A percentile compares a stretch with the other conserved stretches of the same genome.
phyloP scores from a whole-genome alignment of 805 yeast species.

The Lipomyces chichibuensis region DNA sequence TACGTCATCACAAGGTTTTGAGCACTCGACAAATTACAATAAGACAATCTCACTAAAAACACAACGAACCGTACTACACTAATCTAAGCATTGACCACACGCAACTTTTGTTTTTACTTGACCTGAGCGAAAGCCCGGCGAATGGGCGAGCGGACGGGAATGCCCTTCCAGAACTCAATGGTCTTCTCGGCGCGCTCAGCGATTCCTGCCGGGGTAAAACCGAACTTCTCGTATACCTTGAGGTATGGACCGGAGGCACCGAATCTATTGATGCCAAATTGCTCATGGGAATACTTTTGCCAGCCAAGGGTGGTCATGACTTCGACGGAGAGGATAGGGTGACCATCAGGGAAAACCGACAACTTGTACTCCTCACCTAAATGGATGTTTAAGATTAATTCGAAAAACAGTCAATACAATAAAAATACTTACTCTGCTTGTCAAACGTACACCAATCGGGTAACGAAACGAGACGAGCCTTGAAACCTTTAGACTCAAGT shows the following conservation, averaged over 20 bases:
- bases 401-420: slow-evolving; percentile 39
- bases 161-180: slow-evolving; percentile 79
- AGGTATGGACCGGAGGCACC: slow-evolving; percentile 94
- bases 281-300: slow-evolving; percentile 94
- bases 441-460: slow-evolving; percentile 94
- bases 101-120: slow-evolving; percentile 2
- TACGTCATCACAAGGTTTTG: neutral
- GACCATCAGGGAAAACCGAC: slow-evolving; percentile 90
- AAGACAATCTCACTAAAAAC: neutral
- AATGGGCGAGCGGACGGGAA: slow-evolving; percentile 69
- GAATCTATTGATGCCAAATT: slow-evolving; percentile 91
- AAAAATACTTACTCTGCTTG: slow-evolving; percentile 53
- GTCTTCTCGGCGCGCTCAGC: slow-evolving; percentile 83
- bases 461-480: slow-evolving; percentile 82
- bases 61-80: neutral
- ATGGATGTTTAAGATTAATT: neutral
- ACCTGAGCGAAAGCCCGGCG: slow-evolving; percentile 61
- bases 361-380: slow-evolving; percentile 66
- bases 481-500: slow-evolving; percentile 65
- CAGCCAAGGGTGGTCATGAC: slow-evolving; percentile 90
- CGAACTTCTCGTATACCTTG: slow-evolving; percentile 81
- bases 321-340: slow-evolving; percentile 91
- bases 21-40: neutral
- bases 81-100: neutral
- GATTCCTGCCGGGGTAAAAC: slow-evolving; percentile 90